Evolutionary conservation across 306 rosid genomes (phyloP).

Genomic region (Cercis canadensis): DNA sequence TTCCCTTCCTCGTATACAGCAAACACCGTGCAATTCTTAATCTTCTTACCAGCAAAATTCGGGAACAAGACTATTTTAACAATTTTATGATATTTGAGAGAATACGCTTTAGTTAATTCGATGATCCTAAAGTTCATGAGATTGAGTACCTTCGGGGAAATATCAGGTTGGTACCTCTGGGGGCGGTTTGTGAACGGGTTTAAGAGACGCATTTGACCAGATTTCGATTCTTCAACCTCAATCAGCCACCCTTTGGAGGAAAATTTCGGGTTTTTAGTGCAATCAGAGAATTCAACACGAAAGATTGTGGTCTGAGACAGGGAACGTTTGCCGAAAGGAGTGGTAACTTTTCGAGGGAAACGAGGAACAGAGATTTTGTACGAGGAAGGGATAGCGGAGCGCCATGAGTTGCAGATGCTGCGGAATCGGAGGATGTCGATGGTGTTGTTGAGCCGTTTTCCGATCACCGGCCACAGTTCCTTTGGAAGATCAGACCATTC

Average conservation of each 20-base stretch:
- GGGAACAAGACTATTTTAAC: constrained; percentile 31
- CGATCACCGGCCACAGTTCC: constrained; percentile 42
- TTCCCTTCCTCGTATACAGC: not conserved
- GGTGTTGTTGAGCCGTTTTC: constrained; percentile 21
- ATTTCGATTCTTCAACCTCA: not conserved
- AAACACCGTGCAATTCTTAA: not conserved
- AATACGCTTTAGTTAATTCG: constrained; percentile 23
- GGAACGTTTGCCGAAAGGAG: not conserved
- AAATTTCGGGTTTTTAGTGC: not conserved
- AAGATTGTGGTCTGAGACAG: constrained; percentile 19
- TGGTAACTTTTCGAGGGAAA: constrained; percentile 32
- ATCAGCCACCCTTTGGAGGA: constrained; percentile 38
- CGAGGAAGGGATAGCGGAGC: constrained; percentile 36
- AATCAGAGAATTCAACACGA: not conserved
- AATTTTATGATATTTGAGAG: not conserved
- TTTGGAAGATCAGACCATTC: constrained; percentile 44
- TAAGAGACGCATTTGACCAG: not conserved
- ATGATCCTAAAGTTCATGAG: constrained; percentile 24
- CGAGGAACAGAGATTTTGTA: not conserved
- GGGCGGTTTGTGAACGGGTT: constrained; percentile 26
- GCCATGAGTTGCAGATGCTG: constrained; percentile 52
- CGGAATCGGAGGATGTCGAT: constrained; percentile 52
- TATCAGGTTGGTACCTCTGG: not conserved
- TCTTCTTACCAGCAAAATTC: not conserved
- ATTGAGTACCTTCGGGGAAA: constrained; percentile 22